phyloP scores from a whole-genome alignment of 441 rosid species.

The Melastoma candidum region DNA sequence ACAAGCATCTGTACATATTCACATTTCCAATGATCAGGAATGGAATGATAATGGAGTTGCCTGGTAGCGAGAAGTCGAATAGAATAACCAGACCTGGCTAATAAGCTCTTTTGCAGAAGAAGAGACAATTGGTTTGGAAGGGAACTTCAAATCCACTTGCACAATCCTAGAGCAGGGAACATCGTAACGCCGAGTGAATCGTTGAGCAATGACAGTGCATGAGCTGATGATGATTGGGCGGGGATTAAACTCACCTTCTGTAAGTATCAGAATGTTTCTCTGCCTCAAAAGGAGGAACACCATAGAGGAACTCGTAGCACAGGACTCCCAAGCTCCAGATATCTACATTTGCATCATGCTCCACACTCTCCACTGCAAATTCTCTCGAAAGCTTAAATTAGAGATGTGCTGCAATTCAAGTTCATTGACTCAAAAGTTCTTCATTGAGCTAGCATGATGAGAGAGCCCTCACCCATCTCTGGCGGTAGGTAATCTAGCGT shows the following conservation, averaged over 20 bases:
- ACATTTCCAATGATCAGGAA: constrained; percentile 2
- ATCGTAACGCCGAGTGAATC: too few species aligned
- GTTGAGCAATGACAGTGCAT: too few species aligned
- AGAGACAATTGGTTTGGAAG: constrained; percentile 74
- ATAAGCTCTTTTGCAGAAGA: constrained; percentile 82
- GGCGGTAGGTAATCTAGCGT: constrained; percentile 97
- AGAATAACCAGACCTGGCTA: constrained; percentile 43
- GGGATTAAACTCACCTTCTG: constrained; percentile 42
- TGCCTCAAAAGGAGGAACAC: constrained; percentile 92
- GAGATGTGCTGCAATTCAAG: neutral
- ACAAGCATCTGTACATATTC: constrained; percentile 64
- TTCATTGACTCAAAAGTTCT: too few species aligned
- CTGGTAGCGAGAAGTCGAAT: too few species aligned
- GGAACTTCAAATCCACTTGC: constrained; percentile 94
- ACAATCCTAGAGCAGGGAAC: constrained; percentile 46
- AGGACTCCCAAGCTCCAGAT: constrained; percentile 95
- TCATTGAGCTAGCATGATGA: too few species aligned
- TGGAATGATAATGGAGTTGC: too few species aligned
- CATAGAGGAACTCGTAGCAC: constrained; percentile 86
- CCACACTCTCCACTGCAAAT: constrained; percentile 76
- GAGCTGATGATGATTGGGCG: too few species aligned
- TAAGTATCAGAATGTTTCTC: constrained; percentile 90
- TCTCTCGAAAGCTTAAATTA: neutral
- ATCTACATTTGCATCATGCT: constrained; percentile 94
- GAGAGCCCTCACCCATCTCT: constrained; percentile 57